Evolutionary conservation across 305 asterid genomes (phyloP).

Genomic region (Fraxinus latifolia): DNA sequence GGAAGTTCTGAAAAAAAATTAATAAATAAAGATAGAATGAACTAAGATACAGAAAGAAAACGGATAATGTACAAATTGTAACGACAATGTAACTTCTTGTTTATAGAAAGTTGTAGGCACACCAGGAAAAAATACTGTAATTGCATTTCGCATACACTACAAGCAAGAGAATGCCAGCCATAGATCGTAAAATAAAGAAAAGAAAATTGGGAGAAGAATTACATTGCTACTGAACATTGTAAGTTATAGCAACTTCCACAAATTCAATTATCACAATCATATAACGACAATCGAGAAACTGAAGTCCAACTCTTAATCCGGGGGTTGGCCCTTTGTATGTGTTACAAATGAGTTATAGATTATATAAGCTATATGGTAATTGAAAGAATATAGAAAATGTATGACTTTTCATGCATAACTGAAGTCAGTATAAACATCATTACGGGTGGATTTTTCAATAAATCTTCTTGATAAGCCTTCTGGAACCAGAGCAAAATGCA

Average conservation of each 20-base stretch:
- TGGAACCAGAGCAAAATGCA: not conserved
- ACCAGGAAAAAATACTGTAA: not conserved
- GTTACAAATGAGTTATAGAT: not conserved
- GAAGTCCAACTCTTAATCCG: not conserved
- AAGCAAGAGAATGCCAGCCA: not conserved
- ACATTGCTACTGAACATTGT: not conserved
- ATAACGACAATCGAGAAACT: not conserved
- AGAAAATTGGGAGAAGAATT: not conserved
- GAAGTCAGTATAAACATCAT: not conserved
- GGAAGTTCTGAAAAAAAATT: not conserved
- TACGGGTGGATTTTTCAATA: not conserved
- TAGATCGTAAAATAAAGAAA: not conserved
- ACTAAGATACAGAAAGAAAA: not conserved
- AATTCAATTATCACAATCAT: conserved; percentile 13
- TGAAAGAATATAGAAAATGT: not conserved
- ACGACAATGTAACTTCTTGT: not conserved
- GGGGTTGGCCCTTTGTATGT: not conserved
- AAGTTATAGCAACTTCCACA: not conserved
- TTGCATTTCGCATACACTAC: conserved; percentile 23
- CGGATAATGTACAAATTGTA: not conserved
- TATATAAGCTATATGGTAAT: not conserved
- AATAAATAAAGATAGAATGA: not conserved
- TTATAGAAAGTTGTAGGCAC: not conserved
- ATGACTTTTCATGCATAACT: not conserved
- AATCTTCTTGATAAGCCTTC: not conserved